Conservation (phyloP, 139 green algal genomes). For the Haematococcus lacustris region DNA sequence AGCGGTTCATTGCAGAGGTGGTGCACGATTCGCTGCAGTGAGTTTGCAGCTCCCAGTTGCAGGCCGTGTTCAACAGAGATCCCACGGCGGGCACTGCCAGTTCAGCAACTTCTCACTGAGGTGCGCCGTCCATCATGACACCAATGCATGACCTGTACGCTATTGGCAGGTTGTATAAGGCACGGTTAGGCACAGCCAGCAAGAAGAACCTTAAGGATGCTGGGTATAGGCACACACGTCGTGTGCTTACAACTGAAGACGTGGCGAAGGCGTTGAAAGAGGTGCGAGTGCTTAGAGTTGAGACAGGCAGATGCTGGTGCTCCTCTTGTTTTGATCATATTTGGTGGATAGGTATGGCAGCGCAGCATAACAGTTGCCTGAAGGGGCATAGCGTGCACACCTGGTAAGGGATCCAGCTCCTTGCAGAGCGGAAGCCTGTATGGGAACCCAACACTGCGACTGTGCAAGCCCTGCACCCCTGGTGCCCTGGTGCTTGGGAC, state of each 20-base stretch:
- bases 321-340: too few relatives aligned
- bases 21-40: slow-evolving; percentile 22
- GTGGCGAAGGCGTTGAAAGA: slow-evolving; percentile 13
- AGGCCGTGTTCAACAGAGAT: neutral
- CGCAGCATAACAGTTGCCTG: too few relatives aligned
- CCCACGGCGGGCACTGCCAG: neutral
- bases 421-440: too few relatives aligned
- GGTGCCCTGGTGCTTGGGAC: too few relatives aligned
- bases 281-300: neutral
- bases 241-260: slow-evolving; percentile 18
- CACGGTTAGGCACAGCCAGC: slow-evolving; percentile 5
- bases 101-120: neutral
- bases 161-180: slow-evolving; percentile 16
- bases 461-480: too few relatives aligned
- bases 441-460: too few relatives aligned
- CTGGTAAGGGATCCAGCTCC: too few relatives aligned
- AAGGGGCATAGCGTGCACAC: too few relatives aligned
- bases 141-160: neutral
- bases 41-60: neutral
- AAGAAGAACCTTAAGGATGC: slow-evolving; percentile 15
- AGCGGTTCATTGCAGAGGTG: slow-evolving; percentile 21
- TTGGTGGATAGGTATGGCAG: too few relatives aligned
- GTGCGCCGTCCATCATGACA: neutral
- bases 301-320: too few relatives aligned
- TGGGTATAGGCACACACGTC: slow-evolving; percentile 11